Base-by-base conservation (phyloP, 1,139 yeast genomes). In the Diutina mesorugosa region DNA sequence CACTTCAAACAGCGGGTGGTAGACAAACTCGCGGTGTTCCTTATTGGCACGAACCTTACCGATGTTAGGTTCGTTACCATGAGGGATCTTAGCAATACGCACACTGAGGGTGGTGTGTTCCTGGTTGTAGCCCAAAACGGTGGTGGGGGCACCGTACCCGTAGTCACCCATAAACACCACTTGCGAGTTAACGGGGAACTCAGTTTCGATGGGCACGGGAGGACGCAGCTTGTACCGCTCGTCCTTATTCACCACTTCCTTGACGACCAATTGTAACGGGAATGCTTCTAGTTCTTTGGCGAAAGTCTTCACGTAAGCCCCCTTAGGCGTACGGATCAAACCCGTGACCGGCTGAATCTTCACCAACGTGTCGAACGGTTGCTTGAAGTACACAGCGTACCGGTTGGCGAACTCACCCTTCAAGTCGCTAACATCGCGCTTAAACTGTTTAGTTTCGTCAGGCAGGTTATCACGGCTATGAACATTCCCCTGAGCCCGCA, bases 81-180 rank as follows among this genome's bases (percentile, higher is more conserved):
- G 66, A 48, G 76, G 74, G 58, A 79, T 79, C 65, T 82, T 80
- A 52, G 78, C 73, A 45, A 76, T 72, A 57, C 73, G 71, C 26
- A 86, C 80, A 56, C 83, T 78, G 57, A 85, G 69, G 59, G 80
- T 81, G 57, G 82, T 70, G 54, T 78, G 72, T 12, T 70, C 70
- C 51, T 80, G 74, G 16, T 16, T 35, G 60, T 82, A 79, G 0
- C 89, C 96, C 56, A 78, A 82, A 55, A 93, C 80, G 29, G 77
- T 77, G 14, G 95, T 91, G 56, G 95, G 87, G 32, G 90, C 80
- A 55, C 99, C 99, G 66, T 89, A 93, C 2, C 91, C 95, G 70
- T 84, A 83, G 47, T 87, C 90, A 48, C 98, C 96, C 60, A 93
- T 74, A 66, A 89, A 89, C n/a, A 91, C 80, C 47, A 85, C 93